Evolutionary conservation across 2,329 filamentous ascomycete species (phyloP).

Genomic region (Aphanocladium album): DNA sequence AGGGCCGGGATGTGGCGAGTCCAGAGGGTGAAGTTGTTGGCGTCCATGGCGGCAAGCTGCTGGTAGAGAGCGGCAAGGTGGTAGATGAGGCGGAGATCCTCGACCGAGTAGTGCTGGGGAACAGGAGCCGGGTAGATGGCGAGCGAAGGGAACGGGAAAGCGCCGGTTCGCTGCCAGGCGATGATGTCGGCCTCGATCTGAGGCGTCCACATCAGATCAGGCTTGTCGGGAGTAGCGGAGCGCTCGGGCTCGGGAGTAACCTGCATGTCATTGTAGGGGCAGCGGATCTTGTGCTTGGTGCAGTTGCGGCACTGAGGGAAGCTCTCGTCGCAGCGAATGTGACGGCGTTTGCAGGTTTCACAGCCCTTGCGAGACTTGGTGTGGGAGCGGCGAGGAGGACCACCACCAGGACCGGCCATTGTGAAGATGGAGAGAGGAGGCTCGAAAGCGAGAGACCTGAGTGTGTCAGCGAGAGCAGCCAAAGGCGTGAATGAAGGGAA

Average conservation of each 20-base stretch:
- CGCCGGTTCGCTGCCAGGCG: conserved; percentile 76
- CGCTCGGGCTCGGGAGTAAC: conserved; percentile 57
- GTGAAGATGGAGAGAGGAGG: conserved; percentile 20
- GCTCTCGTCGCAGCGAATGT: conserved; percentile 96
- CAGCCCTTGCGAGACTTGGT: conserved; percentile 99
- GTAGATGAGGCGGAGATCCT: conserved; percentile 83
- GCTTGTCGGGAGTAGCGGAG: conserved; percentile 56
- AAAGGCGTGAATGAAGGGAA: not conserved
- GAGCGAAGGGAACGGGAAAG: conserved; percentile 80
- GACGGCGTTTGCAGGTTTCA: conserved; percentile 94
- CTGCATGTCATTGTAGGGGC: conserved; percentile 90
- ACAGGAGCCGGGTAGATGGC: conserved; percentile 69
- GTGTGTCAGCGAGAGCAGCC: not conserved
- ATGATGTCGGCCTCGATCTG: conserved; percentile 78
- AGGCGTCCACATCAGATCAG: conserved; percentile 77
- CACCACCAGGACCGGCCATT: conserved; percentile 94
- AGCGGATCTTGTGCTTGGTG: conserved; percentile 97
- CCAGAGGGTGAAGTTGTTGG: conserved; percentile 86
- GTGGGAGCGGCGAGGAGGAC: conserved; percentile 85
- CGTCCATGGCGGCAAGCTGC: conserved; percentile 70
- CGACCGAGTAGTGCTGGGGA: conserved; percentile 66
- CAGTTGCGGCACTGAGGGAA: conserved; percentile 99
- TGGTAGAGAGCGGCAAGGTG: conserved; percentile 83
- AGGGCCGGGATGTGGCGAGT: conserved; percentile 78
- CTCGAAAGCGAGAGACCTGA: conserved; percentile 24